Base-by-base conservation (phyloP, 805 yeast species). In the Starmerella tilneyi region DNA sequence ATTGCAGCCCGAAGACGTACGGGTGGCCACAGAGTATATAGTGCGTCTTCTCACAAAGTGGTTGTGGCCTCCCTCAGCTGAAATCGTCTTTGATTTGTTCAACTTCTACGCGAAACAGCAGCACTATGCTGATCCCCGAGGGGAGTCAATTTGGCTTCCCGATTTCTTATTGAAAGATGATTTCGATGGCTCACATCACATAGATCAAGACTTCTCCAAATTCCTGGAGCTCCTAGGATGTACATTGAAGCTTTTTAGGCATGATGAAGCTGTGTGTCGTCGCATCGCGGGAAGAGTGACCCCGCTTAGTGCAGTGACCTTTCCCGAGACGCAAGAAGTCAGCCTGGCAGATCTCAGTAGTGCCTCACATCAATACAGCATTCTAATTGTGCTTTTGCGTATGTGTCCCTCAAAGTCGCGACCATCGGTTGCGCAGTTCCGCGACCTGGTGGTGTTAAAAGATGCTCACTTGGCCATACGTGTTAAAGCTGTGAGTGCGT, bases 181-280 rank as follows among this genome's bases (percentile, higher is more conserved):
- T 2, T 55, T 56, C 26, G 52, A 51, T 15, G 60, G 59, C 5
- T n/a, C 30, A 1, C 5, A 19, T 3, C n/a, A 9, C 5, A 53
- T 48, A 1, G 37, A 41, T 3, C 36, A 41, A 2, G 53, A 46
- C 21, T 50, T 48, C 29, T 43, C 47, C 5, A 26, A 45, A 24
- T 56, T 56, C 37, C 32, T 55, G 16, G 60, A 56, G 29, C 44
- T 56, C 9, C 44, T 56, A 6, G 60, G 60, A 2, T 28, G 41
- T 17, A 48, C 57, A 3, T 27, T 56, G 42, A 40, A 42, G 4
- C 24, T 12, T 9, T 19, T 46, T 12, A 5, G 9, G 2, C 17
- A 29, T 11, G 48, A 44, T 4, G 13, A 24, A 1, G 19, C 9
- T 5, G 30, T 23, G 19, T 32, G 47, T 27, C 38, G 45, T 13